A percentile compares a stretch with the other conserved stretches of the same genome.
Evolutionary conservation across 179 eudicot species (phyloP).

Genomic region (Patellifolia procumbens): DNA sequence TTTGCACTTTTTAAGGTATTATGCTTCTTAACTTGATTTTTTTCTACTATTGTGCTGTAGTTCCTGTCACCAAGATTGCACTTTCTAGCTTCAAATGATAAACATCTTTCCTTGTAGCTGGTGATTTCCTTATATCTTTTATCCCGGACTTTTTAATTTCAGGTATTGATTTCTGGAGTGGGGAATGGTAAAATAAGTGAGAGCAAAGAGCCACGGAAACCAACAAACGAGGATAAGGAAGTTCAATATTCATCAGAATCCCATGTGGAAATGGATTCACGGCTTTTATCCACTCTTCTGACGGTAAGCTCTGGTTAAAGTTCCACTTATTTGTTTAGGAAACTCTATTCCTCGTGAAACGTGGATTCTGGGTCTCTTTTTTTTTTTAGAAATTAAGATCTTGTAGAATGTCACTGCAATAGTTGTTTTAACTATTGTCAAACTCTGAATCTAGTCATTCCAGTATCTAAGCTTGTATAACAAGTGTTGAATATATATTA

Average conservation of each 20-base stretch:
- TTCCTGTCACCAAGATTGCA: constrained; percentile 5
- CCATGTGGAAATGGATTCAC: constrained; percentile 92
- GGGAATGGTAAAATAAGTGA: constrained; percentile 30
- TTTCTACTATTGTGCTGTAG: background rate
- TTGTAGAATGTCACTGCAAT: background rate
- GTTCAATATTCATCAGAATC: constrained; percentile 44
- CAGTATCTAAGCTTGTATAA: background rate
- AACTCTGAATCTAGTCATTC: background rate
- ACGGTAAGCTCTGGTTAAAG: constrained; percentile 32
- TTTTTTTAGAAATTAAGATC: background rate
- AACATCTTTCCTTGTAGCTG: background rate
- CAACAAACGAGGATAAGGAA: constrained; percentile 48
- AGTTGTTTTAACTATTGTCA: background rate
- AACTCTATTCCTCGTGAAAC: background rate
- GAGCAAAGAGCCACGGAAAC: constrained; percentile 38
- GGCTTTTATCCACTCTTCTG: constrained; percentile 76
- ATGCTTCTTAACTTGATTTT: too few species aligned
- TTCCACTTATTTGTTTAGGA: background rate
- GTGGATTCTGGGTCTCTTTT: background rate
- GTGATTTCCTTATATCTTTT: background rate
- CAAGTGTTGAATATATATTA: background rate
- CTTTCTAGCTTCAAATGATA: background rate
- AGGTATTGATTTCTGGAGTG: constrained; percentile 83
- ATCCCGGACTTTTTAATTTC: constrained; percentile 22
- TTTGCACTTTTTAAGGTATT: constrained; percentile 94